phyloP scores from a whole-genome alignment of 2,329 filamentous ascomycete genomes.

The Cladosporium colombiae region DNA sequence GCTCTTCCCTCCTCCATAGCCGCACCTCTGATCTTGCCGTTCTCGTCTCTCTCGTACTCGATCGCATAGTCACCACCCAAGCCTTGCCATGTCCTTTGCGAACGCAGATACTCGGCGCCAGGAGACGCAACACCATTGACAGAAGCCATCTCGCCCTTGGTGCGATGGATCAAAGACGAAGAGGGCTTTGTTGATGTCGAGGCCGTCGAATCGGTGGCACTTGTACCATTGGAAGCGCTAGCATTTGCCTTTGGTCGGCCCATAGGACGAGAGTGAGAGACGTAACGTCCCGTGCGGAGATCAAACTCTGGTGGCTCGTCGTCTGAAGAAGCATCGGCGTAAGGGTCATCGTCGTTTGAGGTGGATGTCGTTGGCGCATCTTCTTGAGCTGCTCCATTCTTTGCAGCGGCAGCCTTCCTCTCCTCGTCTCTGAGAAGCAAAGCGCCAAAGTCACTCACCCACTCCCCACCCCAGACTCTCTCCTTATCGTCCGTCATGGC shows the following conservation, averaged over 20 bases:
- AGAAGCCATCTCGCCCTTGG: slow-evolving; percentile 71
- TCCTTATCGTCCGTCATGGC: slow-evolving; percentile 73
- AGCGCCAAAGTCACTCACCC: slow-evolving; percentile 82
- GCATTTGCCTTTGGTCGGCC: slow-evolving; percentile 21
- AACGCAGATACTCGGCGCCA: slow-evolving; percentile 81
- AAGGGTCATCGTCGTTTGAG: slow-evolving; percentile 60
- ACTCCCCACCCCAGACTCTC: slow-evolving; percentile 81
- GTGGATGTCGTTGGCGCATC: slow-evolving; percentile 47
- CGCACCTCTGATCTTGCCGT: slow-evolving; percentile 55
- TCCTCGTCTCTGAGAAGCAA: slow-evolving; percentile 51
- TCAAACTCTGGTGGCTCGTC: slow-evolving; percentile 81
- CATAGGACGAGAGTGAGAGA: slow-evolving; percentile 78
- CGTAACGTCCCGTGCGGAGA: slow-evolving; percentile 79
- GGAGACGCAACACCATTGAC: slow-evolving; percentile 88
- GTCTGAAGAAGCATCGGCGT: slow-evolving; percentile 50
- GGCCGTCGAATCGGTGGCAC: slow-evolving; percentile 21
- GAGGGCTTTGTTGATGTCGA: slow-evolving; percentile 18
- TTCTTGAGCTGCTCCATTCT: neutral
- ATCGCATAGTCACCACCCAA: slow-evolving; percentile 81
- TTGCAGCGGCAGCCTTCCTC: slow-evolving; percentile 34
- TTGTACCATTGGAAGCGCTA: slow-evolving; percentile 25
- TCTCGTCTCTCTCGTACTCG: slow-evolving; percentile 59
- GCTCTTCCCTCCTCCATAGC: slow-evolving; percentile 81
- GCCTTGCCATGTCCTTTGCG: slow-evolving; percentile 85
- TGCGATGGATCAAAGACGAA: slow-evolving; percentile 63